Evolutionary conservation across 257 asterid species (phyloP), one percentile per base, ranked within the genome.

Genomic region (Scutellaria minor): DNA sequence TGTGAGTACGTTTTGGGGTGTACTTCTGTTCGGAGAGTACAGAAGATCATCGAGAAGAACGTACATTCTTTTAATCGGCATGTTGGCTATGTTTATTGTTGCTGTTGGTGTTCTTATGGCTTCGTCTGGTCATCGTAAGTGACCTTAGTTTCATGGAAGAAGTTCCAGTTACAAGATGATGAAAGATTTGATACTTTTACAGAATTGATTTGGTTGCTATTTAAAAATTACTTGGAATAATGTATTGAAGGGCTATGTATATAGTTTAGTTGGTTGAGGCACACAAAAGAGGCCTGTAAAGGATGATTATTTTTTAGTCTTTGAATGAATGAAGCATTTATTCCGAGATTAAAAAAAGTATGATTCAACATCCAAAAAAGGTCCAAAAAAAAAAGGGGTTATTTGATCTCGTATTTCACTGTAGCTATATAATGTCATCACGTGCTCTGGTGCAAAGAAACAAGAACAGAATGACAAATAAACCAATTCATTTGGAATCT

Each of bases 1-100:
- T 1, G 96, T 94, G 70, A 94, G 99, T 80, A 91, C 99, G 0
- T 94, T 91, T 74, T 94, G 97, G 97, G 97, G 97, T 1, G 20
- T 91, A 40, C 62, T 91, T 60, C 57, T 91, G 55, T 94, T 91
- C 51, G 96, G 97, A 24, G 97, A 94, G 75, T 91, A 89, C 65
- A 78, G 97, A 63, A 84, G 88, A 77, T 91, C 97, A 6, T 91
- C 97, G 1, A 81, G 85, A 66, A 87, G 85, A 77, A 94, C 99
- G 5, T 88, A 94, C 47, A 27, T 66, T 51, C 87, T 74, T 50
- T 91, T 94, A 0, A 80, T 69, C 3, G 78, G 90, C 42, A 94
- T 94, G 97, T 51, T 94, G 81, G 80, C 75, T 39, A 88, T 94
- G 99, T 91, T 94, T 69, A 65, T 87, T 1, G 86, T 78, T 31